A percentile compares a stretch with the other conserved stretches of the same genome.
These are phyloP conservation scores for Phaeosphaeria sp. DNA, from an alignment of 2,329 filamentous ascomycete genomes.

Conservation along the genomic window DNA sequence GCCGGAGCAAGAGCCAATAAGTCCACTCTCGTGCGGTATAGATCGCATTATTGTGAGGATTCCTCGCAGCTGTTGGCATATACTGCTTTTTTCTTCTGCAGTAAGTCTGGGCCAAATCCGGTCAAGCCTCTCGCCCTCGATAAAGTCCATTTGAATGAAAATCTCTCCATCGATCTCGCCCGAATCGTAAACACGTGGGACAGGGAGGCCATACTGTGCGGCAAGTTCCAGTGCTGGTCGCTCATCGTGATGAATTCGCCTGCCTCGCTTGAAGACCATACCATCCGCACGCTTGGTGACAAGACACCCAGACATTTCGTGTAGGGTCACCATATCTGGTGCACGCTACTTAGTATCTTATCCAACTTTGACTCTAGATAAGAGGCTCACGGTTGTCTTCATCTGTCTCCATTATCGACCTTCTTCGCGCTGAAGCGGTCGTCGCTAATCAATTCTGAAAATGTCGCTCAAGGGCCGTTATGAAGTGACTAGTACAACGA, in stretches of 20 bases:
- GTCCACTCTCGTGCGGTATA: not conserved
- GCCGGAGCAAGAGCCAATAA: constrained; percentile 14
- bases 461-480: no score
- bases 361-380: no score
- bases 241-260: constrained; percentile 4
- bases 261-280: constrained; percentile 12
- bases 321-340: constrained; percentile 4
- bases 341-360: no score
- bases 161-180: constrained; percentile 1
- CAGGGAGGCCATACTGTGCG: constrained; percentile 5
- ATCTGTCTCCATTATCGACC: no score
- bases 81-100: constrained; percentile 7
- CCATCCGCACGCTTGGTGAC: constrained; percentile 1
- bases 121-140: constrained; percentile 11
- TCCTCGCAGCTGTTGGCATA: constrained; percentile 9
- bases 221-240: constrained; percentile 6
- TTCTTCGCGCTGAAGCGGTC: no score
- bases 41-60: constrained; percentile 13
- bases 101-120: constrained; percentile 11
- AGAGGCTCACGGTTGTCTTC: no score
- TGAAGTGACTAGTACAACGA: no score
- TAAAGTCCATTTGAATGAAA: constrained; percentile 15
- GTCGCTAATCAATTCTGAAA: no score
- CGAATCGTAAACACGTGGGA: constrained; percentile 7
- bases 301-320: constrained; percentile 6